Conservation (phyloP, 2,329 filamentous ascomycete genomes). For the Colletotrichum sp. region DNA sequence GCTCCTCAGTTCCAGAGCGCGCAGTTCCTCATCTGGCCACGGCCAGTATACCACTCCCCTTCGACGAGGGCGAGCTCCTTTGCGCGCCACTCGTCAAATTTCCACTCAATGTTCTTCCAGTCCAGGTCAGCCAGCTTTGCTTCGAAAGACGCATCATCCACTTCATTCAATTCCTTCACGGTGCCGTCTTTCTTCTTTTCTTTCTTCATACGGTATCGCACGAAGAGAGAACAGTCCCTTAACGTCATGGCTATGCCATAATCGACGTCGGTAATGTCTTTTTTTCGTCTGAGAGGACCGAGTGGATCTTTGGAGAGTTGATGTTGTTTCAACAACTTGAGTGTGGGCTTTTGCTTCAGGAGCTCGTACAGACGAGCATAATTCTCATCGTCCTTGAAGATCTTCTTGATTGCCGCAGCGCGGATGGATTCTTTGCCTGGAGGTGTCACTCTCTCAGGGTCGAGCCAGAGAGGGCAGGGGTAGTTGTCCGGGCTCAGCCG, state of each 20-base stretch:
- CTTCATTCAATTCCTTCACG: slow-evolving; percentile 7
- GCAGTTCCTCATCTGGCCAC: slow-evolving; percentile 16
- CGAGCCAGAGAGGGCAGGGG: slow-evolving; percentile 20
- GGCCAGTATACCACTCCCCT: slow-evolving; percentile 67
- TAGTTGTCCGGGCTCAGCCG: slow-evolving; percentile 9
- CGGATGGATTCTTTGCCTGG: neutral
- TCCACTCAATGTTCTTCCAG: slow-evolving; percentile 71
- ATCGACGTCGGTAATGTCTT: slow-evolving; percentile 39
- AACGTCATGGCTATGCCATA: slow-evolving; percentile 80
- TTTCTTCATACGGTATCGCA: slow-evolving; percentile 43
- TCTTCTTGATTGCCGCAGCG: neutral
- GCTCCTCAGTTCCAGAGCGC: neutral
- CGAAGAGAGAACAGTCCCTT: slow-evolving; percentile 78
- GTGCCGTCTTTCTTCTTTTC: neutral
- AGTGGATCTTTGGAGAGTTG: slow-evolving; percentile 48
- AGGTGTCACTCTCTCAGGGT: neutral
- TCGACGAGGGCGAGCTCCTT: slow-evolving; percentile 68
- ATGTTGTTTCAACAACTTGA: neutral
- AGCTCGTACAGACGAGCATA: neutral
- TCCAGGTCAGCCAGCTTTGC: slow-evolving; percentile 78
- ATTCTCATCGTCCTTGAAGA: slow-evolving; percentile 12
- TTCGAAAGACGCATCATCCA: slow-evolving; percentile 40
- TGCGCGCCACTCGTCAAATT: slow-evolving; percentile 71
- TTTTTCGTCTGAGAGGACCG: slow-evolving; percentile 47
- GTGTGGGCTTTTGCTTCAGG: neutral